These are phyloP conservation scores for Plasmodium chabaudi DNA, from an alignment of 169 alveolate genomes.

Conservation along the genomic window DNA sequence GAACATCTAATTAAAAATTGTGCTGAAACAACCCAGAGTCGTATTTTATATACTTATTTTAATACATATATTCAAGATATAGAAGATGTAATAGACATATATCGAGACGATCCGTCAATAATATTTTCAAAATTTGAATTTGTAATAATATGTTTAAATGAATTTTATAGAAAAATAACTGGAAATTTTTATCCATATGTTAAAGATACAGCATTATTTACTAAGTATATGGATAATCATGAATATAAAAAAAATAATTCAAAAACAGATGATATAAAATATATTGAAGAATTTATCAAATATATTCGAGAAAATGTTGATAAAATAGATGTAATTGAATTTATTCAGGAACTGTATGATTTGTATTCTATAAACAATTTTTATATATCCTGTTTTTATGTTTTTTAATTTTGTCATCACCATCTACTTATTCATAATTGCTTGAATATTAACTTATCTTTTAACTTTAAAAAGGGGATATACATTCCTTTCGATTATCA, in stretches of 20 bases:
- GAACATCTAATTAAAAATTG: conserved; percentile 12
- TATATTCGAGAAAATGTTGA: neutral
- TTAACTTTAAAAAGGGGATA: too few species aligned
- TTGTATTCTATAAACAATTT: neutral
- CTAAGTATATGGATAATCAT: neutral
- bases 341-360: conserved; percentile 18
- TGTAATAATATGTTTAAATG: conserved; percentile 14
- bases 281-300: conserved; percentile 23
- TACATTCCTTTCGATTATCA: neutral
- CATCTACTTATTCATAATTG: too few species aligned
- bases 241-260: neutral
- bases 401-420: neutral
- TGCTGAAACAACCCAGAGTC: neutral
- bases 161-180: conserved; percentile 34
- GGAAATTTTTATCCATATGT: conserved; percentile 22
- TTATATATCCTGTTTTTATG: conserved; percentile 7
- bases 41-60: conserved; percentile 23
- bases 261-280: neutral
- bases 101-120: neutral
- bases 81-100: neutral
- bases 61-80: conserved; percentile 8
- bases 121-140: conserved; percentile 7
- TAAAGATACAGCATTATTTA: conserved; percentile 13
- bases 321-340: neutral
- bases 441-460: too few species aligned